Conservation (phyloP, 2,329 filamentous ascomycete species). For the Colletotrichum tropicale region DNA sequence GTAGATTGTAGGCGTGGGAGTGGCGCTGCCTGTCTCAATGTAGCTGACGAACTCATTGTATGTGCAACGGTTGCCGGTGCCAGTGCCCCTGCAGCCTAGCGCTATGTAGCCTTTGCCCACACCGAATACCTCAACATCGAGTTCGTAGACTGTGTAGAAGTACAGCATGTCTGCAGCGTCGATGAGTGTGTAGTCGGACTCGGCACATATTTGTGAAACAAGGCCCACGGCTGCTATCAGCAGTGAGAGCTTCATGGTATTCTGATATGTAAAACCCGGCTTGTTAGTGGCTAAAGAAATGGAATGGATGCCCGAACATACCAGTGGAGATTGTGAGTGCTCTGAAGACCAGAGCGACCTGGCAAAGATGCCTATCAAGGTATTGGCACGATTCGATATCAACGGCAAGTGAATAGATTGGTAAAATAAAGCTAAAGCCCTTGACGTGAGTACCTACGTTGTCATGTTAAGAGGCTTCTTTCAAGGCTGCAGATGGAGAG, state of each 20-base stretch:
- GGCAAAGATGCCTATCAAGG: not conserved
- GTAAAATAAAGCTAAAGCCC: not conserved
- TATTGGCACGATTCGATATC: not conserved
- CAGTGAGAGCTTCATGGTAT: not conserved
- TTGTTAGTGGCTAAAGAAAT: not conserved
- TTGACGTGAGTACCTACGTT: not conserved
- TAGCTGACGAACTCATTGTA: not conserved
- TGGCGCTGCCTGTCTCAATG: not conserved
- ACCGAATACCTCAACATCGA: not conserved
- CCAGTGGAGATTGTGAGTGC: not conserved
- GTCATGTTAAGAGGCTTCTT: not conserved
- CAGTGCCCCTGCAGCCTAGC: not conserved
- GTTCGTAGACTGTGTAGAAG: not conserved
- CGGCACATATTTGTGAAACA: not conserved
- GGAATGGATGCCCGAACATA: not conserved
- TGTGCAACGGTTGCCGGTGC: not conserved
- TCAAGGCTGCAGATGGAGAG: not conserved
- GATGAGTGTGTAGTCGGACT: not conserved
- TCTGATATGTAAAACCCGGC: not conserved
- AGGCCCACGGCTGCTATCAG: not conserved
- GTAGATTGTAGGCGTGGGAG: not conserved
- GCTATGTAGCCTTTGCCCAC: not conserved
- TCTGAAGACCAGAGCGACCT: not conserved
- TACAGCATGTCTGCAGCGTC: not conserved
- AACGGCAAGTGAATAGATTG: accelerated